These are phyloP conservation scores for Candida ficus DNA, from an alignment of 805 yeast species.

Conservation along the genomic window DNA sequence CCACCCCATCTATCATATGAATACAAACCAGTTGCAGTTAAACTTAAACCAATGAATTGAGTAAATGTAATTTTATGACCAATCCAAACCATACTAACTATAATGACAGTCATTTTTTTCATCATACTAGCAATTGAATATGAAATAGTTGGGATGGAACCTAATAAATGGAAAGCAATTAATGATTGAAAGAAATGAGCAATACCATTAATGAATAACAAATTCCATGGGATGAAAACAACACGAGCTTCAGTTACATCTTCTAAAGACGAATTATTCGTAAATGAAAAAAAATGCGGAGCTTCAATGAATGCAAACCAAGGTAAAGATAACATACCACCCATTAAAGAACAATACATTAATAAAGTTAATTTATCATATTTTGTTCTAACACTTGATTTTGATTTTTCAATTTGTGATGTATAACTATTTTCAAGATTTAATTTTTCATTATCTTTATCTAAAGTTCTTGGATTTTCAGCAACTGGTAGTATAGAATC, in stretches of 20 bases:
- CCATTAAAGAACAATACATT: slow-evolving; percentile 71
- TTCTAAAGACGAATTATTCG: slow-evolving; percentile 8
- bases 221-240: slow-evolving; percentile 37
- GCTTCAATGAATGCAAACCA: slow-evolving; percentile 68
- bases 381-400: slow-evolving; percentile 30
- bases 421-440: slow-evolving; percentile 12
- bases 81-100: slow-evolving; percentile 65
- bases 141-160: slow-evolving; percentile 76
- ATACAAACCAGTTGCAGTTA: slow-evolving; percentile 53
- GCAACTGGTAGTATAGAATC: slow-evolving; percentile 8
- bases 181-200: slow-evolving; percentile 78
- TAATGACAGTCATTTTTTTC: slow-evolving; percentile 81
- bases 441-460: slow-evolving; percentile 10
- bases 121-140: slow-evolving; percentile 84
- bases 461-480: slow-evolving; percentile 4
- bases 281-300: slow-evolving; percentile 23
- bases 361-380: slow-evolving; percentile 81
- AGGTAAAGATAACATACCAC: slow-evolving; percentile 65
- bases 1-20: slow-evolving; percentile 58
- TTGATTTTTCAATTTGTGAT: slow-evolving; percentile 12
- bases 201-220: slow-evolving; percentile 61
- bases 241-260: slow-evolving; percentile 21
- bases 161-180: slow-evolving; percentile 75
- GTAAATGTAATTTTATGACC: slow-evolving; percentile 41
- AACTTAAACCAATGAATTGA: slow-evolving; percentile 45